These are phyloP conservation scores for Coffea canephora DNA, from an alignment of 257 asterid species.

Conservation along the genomic window DNA sequence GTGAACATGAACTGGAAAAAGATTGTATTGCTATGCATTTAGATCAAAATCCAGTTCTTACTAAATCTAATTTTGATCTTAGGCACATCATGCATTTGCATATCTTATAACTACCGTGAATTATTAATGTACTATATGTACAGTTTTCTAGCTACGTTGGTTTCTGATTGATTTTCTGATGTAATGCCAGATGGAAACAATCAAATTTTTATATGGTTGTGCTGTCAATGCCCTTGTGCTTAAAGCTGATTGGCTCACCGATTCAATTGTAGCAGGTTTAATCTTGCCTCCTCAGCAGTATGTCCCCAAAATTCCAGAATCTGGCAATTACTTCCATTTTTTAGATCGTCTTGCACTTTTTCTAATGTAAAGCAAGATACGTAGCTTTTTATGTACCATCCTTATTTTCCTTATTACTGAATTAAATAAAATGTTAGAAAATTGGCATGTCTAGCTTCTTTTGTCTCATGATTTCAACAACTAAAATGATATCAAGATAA, in stretches of 20 bases:
- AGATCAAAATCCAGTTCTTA: no score
- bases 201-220: constrained; percentile 79
- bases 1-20: no score
- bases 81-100: no score
- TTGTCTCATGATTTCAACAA: not conserved
- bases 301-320: constrained; percentile 23
- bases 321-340: not conserved
- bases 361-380: not conserved
- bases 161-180: constrained; percentile 14
- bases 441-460: not conserved
- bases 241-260: constrained; percentile 68
- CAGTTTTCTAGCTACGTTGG: not conserved
- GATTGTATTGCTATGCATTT: no score
- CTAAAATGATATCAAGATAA: not conserved
- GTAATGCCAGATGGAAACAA: constrained; percentile 62
- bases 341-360: not conserved
- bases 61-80: no score
- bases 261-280: constrained; percentile 59
- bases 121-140: no score
- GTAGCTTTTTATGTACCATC: not conserved
- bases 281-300: constrained; percentile 65
- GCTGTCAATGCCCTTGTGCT: constrained; percentile 68
- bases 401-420: not conserved
- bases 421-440: not conserved
- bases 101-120: no score